Evolutionary conservation across 2,329 filamentous ascomycete species (phyloP).

Genomic region (Penicillium sp.): DNA sequence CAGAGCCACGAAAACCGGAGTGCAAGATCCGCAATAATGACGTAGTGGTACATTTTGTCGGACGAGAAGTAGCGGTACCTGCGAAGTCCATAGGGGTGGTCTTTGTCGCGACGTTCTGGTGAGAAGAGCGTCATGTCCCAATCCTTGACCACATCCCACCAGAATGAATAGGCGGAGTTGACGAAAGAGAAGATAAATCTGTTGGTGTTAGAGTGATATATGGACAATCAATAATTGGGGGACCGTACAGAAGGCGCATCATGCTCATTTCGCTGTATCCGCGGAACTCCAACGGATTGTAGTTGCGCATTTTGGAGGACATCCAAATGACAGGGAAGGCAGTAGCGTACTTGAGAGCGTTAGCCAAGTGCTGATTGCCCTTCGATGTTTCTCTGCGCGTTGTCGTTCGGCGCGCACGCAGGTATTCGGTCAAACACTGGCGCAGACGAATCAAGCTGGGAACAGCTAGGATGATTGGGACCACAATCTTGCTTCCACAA

Average conservation of each 20-base stretch:
- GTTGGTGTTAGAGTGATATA: not conserved
- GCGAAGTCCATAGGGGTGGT: constrained; percentile 77
- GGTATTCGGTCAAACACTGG: constrained; percentile 88
- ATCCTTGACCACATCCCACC: constrained; percentile 95
- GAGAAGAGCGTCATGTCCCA: constrained; percentile 91
- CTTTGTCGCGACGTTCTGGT: constrained; percentile 57
- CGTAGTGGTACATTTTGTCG: constrained; percentile 76
- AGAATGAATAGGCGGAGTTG: constrained; percentile 95
- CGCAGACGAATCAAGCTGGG: constrained; percentile 84
- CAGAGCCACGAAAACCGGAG: constrained; percentile 89
- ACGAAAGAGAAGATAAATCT: constrained; percentile 75
- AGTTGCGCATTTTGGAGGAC: constrained; percentile 70
- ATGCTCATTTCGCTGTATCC: constrained; percentile 56
- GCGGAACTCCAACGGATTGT: constrained; percentile 53
- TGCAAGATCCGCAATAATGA: constrained; percentile 74
- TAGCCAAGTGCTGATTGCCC: constrained; percentile 86
- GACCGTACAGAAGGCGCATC: constrained; percentile 55
- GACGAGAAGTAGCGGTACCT: constrained; percentile 71
- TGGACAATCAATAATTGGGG: not conserved
- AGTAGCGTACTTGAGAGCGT: constrained; percentile 91
- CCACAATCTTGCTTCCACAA: constrained; percentile 76
- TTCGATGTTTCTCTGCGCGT: constrained; percentile 56
- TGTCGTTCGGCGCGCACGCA: constrained; percentile 63
- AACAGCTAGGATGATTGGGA: constrained; percentile 80
- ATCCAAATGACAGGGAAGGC: constrained; percentile 90